These are phyloP conservation scores for Podospora conica DNA, from an alignment of 495 filamentous ascomycete genomes.

Conservation along the genomic window DNA sequence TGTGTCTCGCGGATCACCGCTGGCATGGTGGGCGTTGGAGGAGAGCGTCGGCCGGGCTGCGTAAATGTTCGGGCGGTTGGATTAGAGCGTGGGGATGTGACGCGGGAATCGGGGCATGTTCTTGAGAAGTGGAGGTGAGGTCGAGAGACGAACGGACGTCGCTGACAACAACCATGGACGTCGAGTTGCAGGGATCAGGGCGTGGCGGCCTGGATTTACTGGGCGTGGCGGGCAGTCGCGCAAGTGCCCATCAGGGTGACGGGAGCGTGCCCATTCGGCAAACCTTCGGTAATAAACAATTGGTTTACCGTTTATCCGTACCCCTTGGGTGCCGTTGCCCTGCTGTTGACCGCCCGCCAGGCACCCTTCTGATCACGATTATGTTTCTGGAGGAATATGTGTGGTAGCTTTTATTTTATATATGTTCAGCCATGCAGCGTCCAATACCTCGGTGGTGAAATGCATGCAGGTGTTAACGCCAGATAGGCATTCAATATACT, in stretches of 20 bases:
- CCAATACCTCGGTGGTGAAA: not conserved
- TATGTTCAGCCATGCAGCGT: too few species aligned
- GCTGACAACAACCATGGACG: not conserved
- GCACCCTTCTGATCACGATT: too few species aligned
- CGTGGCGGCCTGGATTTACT: not conserved
- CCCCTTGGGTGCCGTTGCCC: not conserved
- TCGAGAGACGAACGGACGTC: not conserved
- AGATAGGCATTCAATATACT: not conserved
- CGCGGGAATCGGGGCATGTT: not conserved
- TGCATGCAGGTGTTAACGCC: not conserved
- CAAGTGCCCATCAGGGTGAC: not conserved
- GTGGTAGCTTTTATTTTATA: too few species aligned
- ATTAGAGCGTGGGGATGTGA: not conserved
- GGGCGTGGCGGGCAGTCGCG: not conserved
- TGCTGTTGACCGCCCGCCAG: too few species aligned
- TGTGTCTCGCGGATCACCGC: constrained; percentile 26
- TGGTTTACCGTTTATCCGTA: too few species aligned
- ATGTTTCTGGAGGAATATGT: too few species aligned
- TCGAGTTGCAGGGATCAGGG: not conserved
- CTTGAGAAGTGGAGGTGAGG: constrained; percentile 1
- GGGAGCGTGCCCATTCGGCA: not conserved
- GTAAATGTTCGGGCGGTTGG: not conserved
- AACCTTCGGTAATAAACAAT: not conserved
- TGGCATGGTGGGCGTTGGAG: constrained; percentile 20
- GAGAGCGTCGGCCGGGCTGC: not conserved